Percentiles rank a stretch among this genome's conserved stretches.
Evolutionary conservation across 139 green algal species (phyloP).

Genomic region (Auxenochlorella pyrenoidosa): DNA sequence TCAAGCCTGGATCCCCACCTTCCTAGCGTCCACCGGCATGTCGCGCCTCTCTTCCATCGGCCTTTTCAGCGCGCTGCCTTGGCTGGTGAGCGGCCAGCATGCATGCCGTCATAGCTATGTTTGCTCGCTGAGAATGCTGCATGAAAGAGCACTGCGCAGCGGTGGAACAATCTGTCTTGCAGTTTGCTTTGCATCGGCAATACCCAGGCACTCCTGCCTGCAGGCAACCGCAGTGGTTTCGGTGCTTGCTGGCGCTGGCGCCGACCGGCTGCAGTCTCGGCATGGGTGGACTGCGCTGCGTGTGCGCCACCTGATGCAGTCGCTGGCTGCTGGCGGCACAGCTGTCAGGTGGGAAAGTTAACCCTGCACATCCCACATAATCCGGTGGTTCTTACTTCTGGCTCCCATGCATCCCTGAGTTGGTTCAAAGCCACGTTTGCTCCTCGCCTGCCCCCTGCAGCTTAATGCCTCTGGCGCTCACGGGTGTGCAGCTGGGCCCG

Average conservation of each 20-base stretch:
- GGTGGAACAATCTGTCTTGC: not conserved
- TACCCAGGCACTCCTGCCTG: not conserved
- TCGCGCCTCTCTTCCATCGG: slow-evolving; percentile 47
- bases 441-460: not conserved
- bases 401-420: too few relatives aligned
- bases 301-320: slow-evolving; percentile 64
- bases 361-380: not conserved
- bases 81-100: slow-evolving; percentile 54
- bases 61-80: slow-evolving; percentile 64
- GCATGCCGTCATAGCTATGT: not conserved
- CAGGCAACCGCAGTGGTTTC: slow-evolving; percentile 37
- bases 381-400: too few relatives aligned
- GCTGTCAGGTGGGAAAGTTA: not conserved
- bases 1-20: slow-evolving; percentile 66
- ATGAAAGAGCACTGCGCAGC: not conserved
- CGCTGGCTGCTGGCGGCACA: slow-evolving; percentile 55
- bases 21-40: slow-evolving; percentile 59
- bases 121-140: not conserved
- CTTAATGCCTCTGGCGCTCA: slow-evolving; percentile 58
- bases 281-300: slow-evolving; percentile 31
- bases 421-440: too few relatives aligned
- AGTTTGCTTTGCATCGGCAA: slow-evolving; percentile 11
- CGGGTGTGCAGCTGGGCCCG: not conserved
- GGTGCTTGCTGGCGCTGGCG: slow-evolving; percentile 33
- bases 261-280: slow-evolving; percentile 43